Conservation (phyloP, 805 yeast species). For the Hermanozyma aechmeae region DNA sequence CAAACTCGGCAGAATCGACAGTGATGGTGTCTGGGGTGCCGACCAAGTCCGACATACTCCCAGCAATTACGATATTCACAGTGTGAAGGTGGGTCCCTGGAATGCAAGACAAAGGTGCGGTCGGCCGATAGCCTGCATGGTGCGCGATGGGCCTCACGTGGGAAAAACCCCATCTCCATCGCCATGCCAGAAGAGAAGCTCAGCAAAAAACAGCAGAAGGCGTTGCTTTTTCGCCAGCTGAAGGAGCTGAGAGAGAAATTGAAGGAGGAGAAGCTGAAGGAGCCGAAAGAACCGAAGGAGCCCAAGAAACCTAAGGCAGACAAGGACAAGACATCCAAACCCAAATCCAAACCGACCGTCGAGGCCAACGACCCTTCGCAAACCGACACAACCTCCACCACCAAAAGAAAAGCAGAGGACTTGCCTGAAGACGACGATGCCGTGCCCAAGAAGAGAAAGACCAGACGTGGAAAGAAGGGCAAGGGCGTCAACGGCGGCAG, state of each 20-base stretch:
- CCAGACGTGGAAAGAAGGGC: constrained; percentile 72
- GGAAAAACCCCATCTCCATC: too few species aligned
- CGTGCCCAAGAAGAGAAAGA: constrained; percentile 51
- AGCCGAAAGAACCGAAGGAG: constrained; percentile 19
- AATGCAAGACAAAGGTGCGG: too few species aligned
- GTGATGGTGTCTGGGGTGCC: too few species aligned
- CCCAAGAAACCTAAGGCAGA: constrained; percentile 9
- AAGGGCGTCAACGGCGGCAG: constrained; percentile 39
- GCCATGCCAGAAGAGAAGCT: constrained; percentile 30
- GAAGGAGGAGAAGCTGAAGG: constrained; percentile 21
- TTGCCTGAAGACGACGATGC: constrained; percentile 12
- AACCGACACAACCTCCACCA: not conserved
- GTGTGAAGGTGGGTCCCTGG: too few species aligned
- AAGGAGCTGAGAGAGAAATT: constrained; percentile 31
- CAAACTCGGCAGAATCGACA: too few species aligned
- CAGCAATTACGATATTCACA: too few species aligned
- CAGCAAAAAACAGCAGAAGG: constrained; percentile 59
- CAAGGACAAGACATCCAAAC: not conserved
- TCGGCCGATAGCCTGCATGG: too few species aligned
- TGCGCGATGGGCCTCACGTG: too few species aligned
- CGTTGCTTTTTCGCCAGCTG: constrained; percentile 44
- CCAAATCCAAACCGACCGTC: not conserved
- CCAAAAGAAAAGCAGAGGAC: constrained; percentile 2
- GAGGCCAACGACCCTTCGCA: not conserved
- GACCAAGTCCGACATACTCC: too few species aligned